Conservation (phyloP, 371 early-diverging fungal genomes). For the Saksenaea vasiformis region DNA sequence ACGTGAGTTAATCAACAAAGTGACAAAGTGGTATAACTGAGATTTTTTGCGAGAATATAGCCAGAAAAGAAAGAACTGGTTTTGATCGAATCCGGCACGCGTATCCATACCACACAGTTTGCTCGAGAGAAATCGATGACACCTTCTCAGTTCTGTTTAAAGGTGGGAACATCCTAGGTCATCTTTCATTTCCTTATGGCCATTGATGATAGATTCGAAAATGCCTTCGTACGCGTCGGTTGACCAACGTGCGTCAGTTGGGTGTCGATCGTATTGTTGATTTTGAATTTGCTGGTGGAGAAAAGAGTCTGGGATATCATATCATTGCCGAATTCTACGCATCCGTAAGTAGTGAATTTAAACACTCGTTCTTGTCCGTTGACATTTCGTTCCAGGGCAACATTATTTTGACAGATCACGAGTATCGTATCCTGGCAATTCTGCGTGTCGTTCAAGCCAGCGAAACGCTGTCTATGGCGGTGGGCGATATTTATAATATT, state of each 20-base stretch:
- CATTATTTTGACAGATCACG: slow-evolving; percentile 91
- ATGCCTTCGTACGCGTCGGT: slow-evolving; percentile 81
- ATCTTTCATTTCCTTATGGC: background rate
- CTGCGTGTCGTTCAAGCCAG: slow-evolving; percentile 86
- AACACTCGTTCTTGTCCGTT: background rate
- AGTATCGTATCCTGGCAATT: slow-evolving; percentile 82
- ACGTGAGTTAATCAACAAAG: slow-evolving; percentile 35
- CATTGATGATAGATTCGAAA: slow-evolving; percentile 73
- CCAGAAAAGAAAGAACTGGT: slow-evolving; percentile 89
- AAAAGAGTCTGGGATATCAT: slow-evolving; percentile 76
- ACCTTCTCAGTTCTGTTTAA: slow-evolving; percentile 90
- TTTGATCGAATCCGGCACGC: slow-evolving; percentile 91
- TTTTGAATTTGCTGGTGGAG: slow-evolving; percentile 83
- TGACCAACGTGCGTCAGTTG: slow-evolving; percentile 82
- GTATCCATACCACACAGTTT: slow-evolving; percentile 91
- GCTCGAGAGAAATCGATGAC: slow-evolving; percentile 81
- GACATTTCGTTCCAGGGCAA: slow-evolving; percentile 71
- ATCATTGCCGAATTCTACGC: slow-evolving; percentile 95
- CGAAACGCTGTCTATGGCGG: slow-evolving; percentile 72
- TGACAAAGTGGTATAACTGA: no score
- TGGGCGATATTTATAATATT: slow-evolving; percentile 78
- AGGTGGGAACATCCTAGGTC: slow-evolving; percentile 43
- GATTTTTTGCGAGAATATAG: slow-evolving; percentile 21
- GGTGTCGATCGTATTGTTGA: slow-evolving; percentile 94
- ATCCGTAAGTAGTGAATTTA: slow-evolving; percentile 52